Evolutionary conservation across 1,284 basidiomycete species (phyloP).

Genomic region (Cryptococcus sp.): DNA sequence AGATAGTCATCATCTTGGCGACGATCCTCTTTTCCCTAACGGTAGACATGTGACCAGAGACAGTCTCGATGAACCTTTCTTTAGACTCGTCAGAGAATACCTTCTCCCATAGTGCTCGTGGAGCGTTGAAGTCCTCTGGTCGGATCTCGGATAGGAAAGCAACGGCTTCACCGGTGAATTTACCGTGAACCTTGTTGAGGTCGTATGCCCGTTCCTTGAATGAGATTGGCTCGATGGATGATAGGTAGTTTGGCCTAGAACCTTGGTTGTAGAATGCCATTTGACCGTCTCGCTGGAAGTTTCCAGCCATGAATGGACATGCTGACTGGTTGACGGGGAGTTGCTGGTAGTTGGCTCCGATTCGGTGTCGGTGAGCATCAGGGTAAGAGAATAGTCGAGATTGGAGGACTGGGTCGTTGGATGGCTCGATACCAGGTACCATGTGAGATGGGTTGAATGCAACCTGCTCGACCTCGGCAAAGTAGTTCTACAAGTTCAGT

Average conservation of each 20-base stretch:
- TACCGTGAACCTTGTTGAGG: slow-evolving; percentile 59
- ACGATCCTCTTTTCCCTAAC: slow-evolving; percentile 65
- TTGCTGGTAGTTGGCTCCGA: slow-evolving; percentile 71
- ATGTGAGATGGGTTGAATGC: slow-evolving; percentile 65
- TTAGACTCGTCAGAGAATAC: slow-evolving; percentile 69
- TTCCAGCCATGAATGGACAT: slow-evolving; percentile 58
- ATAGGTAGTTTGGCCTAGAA: slow-evolving; percentile 77
- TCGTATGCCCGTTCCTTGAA: slow-evolving; percentile 31
- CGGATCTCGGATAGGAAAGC: slow-evolving; percentile 71
- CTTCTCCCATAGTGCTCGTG: slow-evolving; percentile 64
- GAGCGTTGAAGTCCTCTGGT: slow-evolving; percentile 85
- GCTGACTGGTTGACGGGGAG: slow-evolving; percentile 76
- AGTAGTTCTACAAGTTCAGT: slow-evolving; percentile 33
- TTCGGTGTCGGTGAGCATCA: slow-evolving; percentile 80
- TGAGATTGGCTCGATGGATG: slow-evolving; percentile 54
- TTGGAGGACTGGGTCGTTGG: slow-evolving; percentile 85
- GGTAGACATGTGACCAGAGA: slow-evolving; percentile 66
- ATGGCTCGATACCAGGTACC: slow-evolving; percentile 81
- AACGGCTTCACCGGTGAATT: slow-evolving; percentile 67
- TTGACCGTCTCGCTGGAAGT: slow-evolving; percentile 66
- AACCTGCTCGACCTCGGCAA: slow-evolving; percentile 73
- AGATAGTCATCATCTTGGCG: slow-evolving; percentile 70
- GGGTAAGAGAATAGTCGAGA: slow-evolving; percentile 92
- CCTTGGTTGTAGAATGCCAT: slow-evolving; percentile 73
- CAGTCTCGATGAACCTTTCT: slow-evolving; percentile 68